Base-by-base conservation (phyloP, 768 basidiomycete genomes). In the Melanogaster broomeanus region DNA sequence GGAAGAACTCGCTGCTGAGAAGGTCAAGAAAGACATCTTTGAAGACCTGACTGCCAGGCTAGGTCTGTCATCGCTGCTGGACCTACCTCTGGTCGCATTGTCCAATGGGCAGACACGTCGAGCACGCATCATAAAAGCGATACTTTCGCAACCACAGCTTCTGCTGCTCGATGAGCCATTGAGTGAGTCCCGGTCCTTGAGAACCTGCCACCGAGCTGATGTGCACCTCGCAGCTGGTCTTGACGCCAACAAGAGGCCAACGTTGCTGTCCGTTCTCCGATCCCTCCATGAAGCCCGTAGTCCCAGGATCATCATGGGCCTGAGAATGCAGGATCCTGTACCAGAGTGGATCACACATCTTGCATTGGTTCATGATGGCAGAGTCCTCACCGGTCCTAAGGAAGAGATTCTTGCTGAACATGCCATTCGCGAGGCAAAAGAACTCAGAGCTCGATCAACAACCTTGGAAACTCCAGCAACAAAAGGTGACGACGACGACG, bases 51-150 rank as follows among this genome's bases (percentile, higher is more conserved):
- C 82, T 0, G 68, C 73, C 3, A 66, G 69, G 42, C 77, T 98
- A 64, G 77, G 78, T 9, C 72, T 98, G 35, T 64, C 67, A 2
- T 58, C 74, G 5, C 69, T 95, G 22, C 73, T 98, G n/a, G 87
- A 94, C 62, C 62, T 96, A 6, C 96, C 96, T 0, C 65, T 90
- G 4, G 77, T 98, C 8, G 90, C 90, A 0, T 67, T 98, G 45
- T 91, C 88, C 55, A 96, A 95, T 61, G 96, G 96, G 0, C 95
- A 99, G 73, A 98, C 87, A 27, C 74, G 95, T 34, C 73, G 92
- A 16, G 93, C 93, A 6, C 74, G 94, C 40, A 89, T 99, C 42
- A 76, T 90, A 9, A 82, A 85, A 56, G 89, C 90, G 0, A 67
- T 98, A 9, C 64, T 98, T 28, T 73, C 68, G 16, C 76, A 79